These are phyloP conservation scores for Lipomyces starkeyi DNA, from an alignment of 805 yeast genomes.

Conservation along the genomic window DNA sequence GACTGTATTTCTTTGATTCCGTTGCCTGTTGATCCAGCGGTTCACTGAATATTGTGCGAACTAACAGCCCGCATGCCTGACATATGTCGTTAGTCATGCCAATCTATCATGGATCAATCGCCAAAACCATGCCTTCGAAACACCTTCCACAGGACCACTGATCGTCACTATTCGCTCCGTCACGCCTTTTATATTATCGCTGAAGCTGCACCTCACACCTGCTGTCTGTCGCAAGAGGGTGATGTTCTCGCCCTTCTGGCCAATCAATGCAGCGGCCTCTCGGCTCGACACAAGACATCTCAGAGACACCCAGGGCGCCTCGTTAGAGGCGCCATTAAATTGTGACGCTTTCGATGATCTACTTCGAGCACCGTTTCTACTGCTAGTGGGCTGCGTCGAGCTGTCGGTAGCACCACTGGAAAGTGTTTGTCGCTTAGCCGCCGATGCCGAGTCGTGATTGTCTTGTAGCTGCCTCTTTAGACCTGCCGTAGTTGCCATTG, in stretches of 20 bases:
- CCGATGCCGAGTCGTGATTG: not conserved
- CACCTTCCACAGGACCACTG: conserved; percentile 19
- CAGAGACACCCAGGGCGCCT: conserved; percentile 23
- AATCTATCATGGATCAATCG: not conserved
- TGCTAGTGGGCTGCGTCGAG: not conserved
- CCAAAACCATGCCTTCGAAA: conserved; percentile 18
- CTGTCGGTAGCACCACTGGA: not conserved
- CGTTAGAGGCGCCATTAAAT: not conserved
- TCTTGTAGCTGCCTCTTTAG: not conserved
- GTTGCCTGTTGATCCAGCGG: not conserved
- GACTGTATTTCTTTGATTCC: conserved; percentile 8
- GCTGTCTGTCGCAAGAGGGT: conserved; percentile 18
- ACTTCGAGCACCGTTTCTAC: not conserved
- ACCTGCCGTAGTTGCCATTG: not conserved
- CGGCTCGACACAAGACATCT: conserved; percentile 29
- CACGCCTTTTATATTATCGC: conserved; percentile 27
- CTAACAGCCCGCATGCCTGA: conserved; percentile 18
- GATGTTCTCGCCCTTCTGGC: conserved; percentile 27
- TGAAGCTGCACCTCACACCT: conserved; percentile 29
- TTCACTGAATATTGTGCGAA: conserved; percentile 10
- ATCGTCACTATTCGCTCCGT: conserved; percentile 27
- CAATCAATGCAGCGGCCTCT: conserved; percentile 37
- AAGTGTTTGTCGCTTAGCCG: not conserved
- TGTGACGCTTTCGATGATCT: not conserved
- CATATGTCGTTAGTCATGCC: not conserved